Evolutionary conservation across 176 grass and related monocot genomes (phyloP).

Genomic region (Triticum urartu): DNA sequence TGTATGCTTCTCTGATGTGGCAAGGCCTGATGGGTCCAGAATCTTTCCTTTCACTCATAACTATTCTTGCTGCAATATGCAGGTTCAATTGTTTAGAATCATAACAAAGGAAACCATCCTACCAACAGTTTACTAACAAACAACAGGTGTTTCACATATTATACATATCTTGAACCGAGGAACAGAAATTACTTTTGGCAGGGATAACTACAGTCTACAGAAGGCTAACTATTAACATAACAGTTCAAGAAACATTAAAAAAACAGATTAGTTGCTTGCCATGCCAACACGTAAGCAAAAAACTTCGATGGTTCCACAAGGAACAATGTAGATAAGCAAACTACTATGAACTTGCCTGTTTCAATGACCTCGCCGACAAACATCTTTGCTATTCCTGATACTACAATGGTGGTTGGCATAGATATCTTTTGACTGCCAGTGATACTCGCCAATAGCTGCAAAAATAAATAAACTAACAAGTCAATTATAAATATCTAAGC

Average conservation of each 20-base stretch:
- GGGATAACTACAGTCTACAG: neutral
- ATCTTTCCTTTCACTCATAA: conserved; percentile 86
- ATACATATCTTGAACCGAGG: neutral
- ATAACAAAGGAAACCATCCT: neutral
- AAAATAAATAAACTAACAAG: neutral
- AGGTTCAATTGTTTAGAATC: conserved; percentile 12
- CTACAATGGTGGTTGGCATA: conserved; percentile 64
- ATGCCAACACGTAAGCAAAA: neutral
- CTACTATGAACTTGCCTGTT: conserved; percentile 58
- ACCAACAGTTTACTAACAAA: neutral
- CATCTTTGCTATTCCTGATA: conserved; percentile 86
- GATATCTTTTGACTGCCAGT: conserved; percentile 89
- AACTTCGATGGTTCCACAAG: neutral
- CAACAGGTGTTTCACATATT: neutral
- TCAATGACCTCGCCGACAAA: conserved; percentile 90
- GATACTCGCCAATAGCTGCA: conserved; percentile 70
- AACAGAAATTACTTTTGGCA: neutral
- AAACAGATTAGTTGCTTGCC: neutral
- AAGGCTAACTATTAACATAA: neutral
- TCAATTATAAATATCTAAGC: neutral
- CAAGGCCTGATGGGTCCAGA: conserved; percentile 90
- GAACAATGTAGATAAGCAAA: conserved; percentile 17
- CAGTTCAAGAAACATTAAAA: neutral
- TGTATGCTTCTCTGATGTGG: conserved; percentile 85
- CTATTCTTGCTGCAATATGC: conserved; percentile 60